phyloP scores from a whole-genome alignment of 768 basidiomycete species.

The Pulveroboletus sp. region DNA sequence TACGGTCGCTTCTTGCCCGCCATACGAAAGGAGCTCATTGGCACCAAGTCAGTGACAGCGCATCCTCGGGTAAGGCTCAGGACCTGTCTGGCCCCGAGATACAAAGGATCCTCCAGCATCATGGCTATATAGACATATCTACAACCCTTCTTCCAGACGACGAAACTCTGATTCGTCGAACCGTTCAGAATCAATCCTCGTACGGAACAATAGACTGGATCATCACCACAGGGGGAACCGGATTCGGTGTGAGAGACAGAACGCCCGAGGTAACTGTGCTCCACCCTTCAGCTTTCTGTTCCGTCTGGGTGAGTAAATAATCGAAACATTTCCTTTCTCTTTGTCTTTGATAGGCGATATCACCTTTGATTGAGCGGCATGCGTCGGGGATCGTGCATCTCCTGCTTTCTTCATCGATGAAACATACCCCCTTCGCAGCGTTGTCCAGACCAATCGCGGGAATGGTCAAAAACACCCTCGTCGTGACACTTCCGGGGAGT shows the following conservation, averaged over 20 bases:
- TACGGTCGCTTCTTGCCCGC: conserved; percentile 1
- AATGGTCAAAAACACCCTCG: conserved; percentile 56
- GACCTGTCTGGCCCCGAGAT: conserved; percentile 70
- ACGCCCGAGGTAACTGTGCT: conserved; percentile 67
- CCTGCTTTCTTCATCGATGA: conserved; percentile 61
- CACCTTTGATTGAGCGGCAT: conserved; percentile 58
- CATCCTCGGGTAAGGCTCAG: conserved; percentile 39
- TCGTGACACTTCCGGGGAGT: conserved; percentile 82
- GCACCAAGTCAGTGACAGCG: conserved; percentile 62
- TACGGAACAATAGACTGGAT: conserved; percentile 60
- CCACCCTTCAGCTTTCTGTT: neutral
- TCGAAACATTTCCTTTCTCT: neutral
- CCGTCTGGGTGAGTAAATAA: neutral
- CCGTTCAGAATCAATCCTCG: conserved; percentile 44
- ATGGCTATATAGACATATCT: conserved; percentile 36
- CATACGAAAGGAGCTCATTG: conserved; percentile 1
- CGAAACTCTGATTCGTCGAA: conserved; percentile 41
- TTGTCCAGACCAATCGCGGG: conserved; percentile 83
- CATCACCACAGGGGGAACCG: conserved; percentile 84
- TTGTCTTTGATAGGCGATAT: conserved; percentile 43
- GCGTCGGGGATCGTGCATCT: conserved; percentile 74
- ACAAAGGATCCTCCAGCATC: conserved; percentile 40
- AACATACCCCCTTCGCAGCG: conserved; percentile 74
- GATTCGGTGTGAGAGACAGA: conserved; percentile 72
- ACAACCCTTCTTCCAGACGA: conserved; percentile 65